Evolutionary conservation across 179 eudicot species (phyloP), one percentile per base, ranked within the genome.

Genomic region (Heliamphora pulchella): DNA sequence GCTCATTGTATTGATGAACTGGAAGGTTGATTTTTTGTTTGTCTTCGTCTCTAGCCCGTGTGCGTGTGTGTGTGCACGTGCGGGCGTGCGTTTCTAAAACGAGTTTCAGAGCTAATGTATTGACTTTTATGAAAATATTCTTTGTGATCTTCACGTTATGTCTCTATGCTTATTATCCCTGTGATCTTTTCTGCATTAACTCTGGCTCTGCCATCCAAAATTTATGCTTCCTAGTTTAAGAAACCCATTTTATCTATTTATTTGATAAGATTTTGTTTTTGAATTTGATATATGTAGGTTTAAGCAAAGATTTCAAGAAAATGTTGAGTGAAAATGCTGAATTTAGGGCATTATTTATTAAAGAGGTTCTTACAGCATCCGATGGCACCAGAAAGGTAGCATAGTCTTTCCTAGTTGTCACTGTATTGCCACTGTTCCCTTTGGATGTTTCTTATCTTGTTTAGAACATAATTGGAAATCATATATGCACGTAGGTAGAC

Each of bases 381-480:
- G 98, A 95, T 87, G 98, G 98, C 82, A 95, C 98, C 58, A 91
- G 79, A 87, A 95, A 95, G 98, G 98, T 95, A 81, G 80, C 54
- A 72, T 46, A 57, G 69, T 81, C 81, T 81, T 68, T 81, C 68
- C 71, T 22, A 22, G 53, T 80, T 74, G 8, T n/a, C 75, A 65
- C 55, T 78, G 13, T 65, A 72, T 14, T 57, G 15, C 46, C 65
- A 2, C 31, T 31, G 31, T 15, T 41, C 61, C n/a, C 58, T 69
- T 75, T 61, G 70, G 15, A 1, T 62, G 76, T 47, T 14, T 13
- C 73, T 15, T 70, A 9, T 77, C 8, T 20, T 72, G 59, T 61
- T 82, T 81, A 4, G 39, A 63, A 47, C 15, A n/a, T 7, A 44
- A 59, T 61, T 39, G 57, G 7, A 76, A 43, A 10, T 10, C 67